Evolutionary conservation across 768 basidiomycete species (phyloP), one percentile per base, ranked within the genome.

Genomic region (Gymnopilus dilepis): DNA sequence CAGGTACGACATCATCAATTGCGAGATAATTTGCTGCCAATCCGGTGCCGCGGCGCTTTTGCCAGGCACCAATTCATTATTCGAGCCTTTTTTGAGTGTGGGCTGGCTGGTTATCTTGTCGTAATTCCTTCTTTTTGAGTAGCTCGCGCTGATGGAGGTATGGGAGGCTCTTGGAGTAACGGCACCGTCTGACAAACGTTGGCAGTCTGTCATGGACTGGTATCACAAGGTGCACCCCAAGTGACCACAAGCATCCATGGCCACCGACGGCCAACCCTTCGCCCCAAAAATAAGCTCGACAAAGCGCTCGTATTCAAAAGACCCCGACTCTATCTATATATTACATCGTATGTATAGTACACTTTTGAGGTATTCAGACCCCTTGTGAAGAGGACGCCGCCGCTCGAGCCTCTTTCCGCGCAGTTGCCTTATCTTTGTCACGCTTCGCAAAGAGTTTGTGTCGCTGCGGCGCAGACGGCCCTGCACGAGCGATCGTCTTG

Each of bases 381-480:
- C 34, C 47, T 50, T 50, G 47, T 26, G 47, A 43, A 30, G 40
- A 60, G 17, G 59, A 30, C 8, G 54, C 57, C 6, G 31, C 55
- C 9, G 73, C 56, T 45, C 73, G 69, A 43, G 76, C 76, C 68
- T 81, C 82, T 70, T 84, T 84, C 70, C 76, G 74, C 47, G 79
- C 80, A 11, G 77, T 77, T 30, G 86, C 87, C 70, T 85, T 85
- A 33, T 91, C 88, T 77, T 89, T 90, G 62, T 94, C 92, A 38
- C 93, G 87, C 74, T 92, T 93, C 51, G 86, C 81, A 73, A 95
- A 95, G 24, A 94, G 73, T 75, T 91, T 92, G 80, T 92, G 86
- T 52, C 92, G 84, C 58, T 81, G 81, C 41, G 81, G 73, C 17
- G 75, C 67, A 13, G 67, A 56, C 15, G 71, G 64, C 33, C 67